These are phyloP conservation scores for Didymella arachidicola DNA, from an alignment of 2,329 filamentous ascomycete genomes.

Conservation along the genomic window DNA sequence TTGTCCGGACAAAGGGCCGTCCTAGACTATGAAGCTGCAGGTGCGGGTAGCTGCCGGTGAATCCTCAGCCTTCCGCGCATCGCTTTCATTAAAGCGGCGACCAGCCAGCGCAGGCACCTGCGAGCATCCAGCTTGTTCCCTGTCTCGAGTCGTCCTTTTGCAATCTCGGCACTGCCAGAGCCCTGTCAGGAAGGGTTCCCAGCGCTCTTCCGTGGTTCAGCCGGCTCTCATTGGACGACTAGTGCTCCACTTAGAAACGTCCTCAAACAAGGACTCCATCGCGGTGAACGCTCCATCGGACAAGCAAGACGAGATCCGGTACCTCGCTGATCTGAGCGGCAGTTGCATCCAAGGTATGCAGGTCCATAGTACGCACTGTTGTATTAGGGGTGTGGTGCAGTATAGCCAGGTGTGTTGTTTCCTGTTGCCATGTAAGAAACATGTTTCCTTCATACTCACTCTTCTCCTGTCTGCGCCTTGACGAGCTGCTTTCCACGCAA, in stretches of 20 bases:
- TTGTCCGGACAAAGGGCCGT: neutral
- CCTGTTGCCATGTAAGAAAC: constrained; percentile 11
- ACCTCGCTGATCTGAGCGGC: constrained; percentile 19
- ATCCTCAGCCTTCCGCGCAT: constrained; percentile 21
- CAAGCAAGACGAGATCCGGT: constrained; percentile 19
- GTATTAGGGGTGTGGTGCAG: constrained; percentile 13
- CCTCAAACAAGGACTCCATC: constrained; percentile 15
- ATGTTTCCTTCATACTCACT: constrained; percentile 13
- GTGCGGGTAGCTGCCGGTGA: constrained; percentile 19
- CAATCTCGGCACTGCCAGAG: constrained; percentile 23
- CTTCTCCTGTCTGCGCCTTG: constrained; percentile 28
- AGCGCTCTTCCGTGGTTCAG: constrained; percentile 5
- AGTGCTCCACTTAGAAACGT: constrained; percentile 22
- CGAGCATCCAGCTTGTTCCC: constrained; percentile 9
- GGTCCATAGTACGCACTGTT: constrained; percentile 12
- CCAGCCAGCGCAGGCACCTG: constrained; percentile 15
- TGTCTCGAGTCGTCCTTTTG: constrained; percentile 19
- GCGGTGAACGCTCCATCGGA: constrained; percentile 21
- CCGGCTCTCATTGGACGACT: constrained; percentile 25
- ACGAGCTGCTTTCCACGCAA: constrained; percentile 26
- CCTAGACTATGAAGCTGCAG: constrained; percentile 11
- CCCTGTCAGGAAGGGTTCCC: constrained; percentile 23
- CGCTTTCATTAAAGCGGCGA: constrained; percentile 7
- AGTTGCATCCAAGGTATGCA: constrained; percentile 12
- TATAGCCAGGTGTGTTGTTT: constrained; percentile 1